Evolutionary conservation across 805 yeast genomes (phyloP).

Genomic region (Wickerhamomyces ciferrii): DNA sequence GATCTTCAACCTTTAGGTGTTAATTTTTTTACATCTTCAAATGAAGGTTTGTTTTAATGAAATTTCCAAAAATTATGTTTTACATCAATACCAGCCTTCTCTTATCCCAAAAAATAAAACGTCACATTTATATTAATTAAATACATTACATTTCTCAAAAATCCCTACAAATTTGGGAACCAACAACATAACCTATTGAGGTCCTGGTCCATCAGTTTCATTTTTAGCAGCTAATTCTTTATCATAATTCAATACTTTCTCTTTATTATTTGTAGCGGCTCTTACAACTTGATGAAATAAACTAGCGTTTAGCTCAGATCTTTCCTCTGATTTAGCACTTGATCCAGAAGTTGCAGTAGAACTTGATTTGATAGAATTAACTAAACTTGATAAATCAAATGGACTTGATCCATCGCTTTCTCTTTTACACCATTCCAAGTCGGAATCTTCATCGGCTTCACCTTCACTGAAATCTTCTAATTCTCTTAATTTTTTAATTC

Average conservation of each 20-base stretch:
- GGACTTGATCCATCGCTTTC: constrained; percentile 14
- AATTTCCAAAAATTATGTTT: too few species aligned
- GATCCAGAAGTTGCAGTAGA: neutral
- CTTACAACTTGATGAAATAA: constrained; percentile 67
- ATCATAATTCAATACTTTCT: constrained; percentile 13
- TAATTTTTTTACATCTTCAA: neutral
- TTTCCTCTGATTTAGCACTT: neutral
- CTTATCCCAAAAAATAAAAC: too few species aligned
- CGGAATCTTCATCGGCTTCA: constrained; percentile 50
- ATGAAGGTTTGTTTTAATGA: neutral
- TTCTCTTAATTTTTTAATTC: constrained; percentile 65
- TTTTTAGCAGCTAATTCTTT: neutral
- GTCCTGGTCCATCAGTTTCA: neutral
- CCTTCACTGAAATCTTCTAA: constrained; percentile 37
- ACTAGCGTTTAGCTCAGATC: constrained; percentile 33
- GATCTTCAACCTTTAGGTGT: neutral
- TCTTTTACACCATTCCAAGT: constrained; percentile 23
- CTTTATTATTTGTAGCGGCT: constrained; percentile 53
- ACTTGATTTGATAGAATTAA: constrained; percentile 12
- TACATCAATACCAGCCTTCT: too few species aligned
- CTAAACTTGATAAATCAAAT: constrained; percentile 16
- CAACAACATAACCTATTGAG: too few species aligned
- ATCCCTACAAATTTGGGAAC: too few species aligned
- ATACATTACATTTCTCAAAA: neutral
- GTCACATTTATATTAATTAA: neutral